Evolutionary conservation across 163 green algal genomes (phyloP).

Genomic region (Coccomyxa subellipsoidea): DNA sequence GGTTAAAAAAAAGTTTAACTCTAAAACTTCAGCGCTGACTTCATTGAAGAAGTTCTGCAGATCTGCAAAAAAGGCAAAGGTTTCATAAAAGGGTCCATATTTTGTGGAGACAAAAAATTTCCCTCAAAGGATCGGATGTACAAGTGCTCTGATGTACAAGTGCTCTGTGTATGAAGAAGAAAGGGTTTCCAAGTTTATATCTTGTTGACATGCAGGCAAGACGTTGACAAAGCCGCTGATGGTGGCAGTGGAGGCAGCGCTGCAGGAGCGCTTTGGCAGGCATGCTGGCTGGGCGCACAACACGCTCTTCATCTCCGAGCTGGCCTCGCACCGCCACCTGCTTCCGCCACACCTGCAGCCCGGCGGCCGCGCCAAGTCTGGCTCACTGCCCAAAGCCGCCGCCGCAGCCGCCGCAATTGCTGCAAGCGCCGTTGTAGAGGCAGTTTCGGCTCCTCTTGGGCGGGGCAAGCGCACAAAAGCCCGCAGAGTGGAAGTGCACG

Average conservation of each 20-base stretch:
- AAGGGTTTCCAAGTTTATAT: not conserved
- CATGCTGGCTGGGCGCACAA: conserved; percentile 63
- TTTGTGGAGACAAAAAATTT: no score
- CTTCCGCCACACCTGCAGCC: conserved; percentile 15
- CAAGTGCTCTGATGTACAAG: no score
- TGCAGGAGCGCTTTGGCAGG: conserved; percentile 41
- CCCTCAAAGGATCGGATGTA: no score
- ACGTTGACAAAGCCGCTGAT: conserved; percentile 27
- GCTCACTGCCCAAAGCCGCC: not conserved
- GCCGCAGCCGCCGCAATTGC: not conserved
- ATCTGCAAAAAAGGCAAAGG: no score
- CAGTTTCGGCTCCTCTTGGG: not conserved
- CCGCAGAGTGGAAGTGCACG: no score
- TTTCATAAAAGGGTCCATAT: no score
- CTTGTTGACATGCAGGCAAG: conserved; percentile 17
- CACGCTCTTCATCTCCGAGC: conserved; percentile 50
- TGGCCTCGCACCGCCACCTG: conserved; percentile 19
- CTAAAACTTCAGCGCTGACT: no score
- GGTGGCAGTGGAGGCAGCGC: conserved; percentile 33
- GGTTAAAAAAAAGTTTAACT: no score
- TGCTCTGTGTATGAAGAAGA: no score
- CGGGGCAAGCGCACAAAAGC: not conserved
- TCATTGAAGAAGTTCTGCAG: no score
- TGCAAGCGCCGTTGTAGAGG: not conserved
- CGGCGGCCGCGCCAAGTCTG: not conserved